Conservation (phyloP, 805 yeast species). For the Starmerella sp. region DNA sequence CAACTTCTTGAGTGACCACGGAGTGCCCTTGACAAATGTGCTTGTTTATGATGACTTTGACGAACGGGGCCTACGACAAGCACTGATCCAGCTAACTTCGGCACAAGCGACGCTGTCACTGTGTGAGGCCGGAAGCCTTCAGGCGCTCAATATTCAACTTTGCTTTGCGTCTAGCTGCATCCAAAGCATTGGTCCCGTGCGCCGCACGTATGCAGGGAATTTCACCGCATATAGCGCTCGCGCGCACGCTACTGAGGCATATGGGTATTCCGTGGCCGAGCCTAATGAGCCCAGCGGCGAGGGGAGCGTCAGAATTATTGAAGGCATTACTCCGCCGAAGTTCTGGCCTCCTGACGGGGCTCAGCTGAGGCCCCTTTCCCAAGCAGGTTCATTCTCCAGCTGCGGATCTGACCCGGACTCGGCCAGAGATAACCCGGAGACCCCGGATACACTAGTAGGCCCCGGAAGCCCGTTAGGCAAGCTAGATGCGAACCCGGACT, state of each 20-base stretch:
- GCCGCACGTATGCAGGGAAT: constrained; percentile 11
- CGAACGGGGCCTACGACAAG: constrained; percentile 11
- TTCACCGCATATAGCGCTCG: constrained; percentile 10
- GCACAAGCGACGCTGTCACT: background rate
- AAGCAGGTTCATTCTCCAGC: background rate
- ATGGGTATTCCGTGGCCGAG: constrained; percentile 14
- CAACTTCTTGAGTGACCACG: constrained; percentile 1
- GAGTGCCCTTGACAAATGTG: constrained; percentile 7
- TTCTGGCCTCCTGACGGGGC: background rate
- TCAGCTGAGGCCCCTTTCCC: background rate
- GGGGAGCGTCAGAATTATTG: background rate
- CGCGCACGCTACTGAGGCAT: background rate
- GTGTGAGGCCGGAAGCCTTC: background rate
- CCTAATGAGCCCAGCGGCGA: constrained; percentile 7
- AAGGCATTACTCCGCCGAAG: background rate
- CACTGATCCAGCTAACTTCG: constrained; percentile 11
- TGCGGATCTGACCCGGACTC: background rate
- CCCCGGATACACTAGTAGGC: background rate
- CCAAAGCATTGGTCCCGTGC: constrained; percentile 10
- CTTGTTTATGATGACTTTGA: constrained; percentile 18
- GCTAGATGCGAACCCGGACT: background rate
- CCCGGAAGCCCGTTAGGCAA: background rate
- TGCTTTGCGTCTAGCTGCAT: constrained; percentile 9
- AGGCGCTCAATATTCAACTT: constrained; percentile 2
- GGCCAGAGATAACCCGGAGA: background rate